Percentiles rank a stretch among this genome's conserved stretches.
These are phyloP conservation scores for Madurella fahalii DNA, from an alignment of 2,329 filamentous ascomycete species.

Conservation along the genomic window DNA sequence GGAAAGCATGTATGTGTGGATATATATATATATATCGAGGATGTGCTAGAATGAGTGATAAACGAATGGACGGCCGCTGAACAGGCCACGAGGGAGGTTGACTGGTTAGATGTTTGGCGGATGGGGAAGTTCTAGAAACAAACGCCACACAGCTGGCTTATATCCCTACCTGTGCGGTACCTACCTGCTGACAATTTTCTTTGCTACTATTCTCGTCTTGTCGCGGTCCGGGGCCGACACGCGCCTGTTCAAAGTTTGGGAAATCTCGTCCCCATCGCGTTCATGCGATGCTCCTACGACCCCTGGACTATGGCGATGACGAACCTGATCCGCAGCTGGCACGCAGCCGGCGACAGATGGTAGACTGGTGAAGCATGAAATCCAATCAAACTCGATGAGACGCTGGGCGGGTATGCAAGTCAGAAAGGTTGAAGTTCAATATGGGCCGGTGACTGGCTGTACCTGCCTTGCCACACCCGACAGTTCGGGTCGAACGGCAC, in stretches of 20 bases:
- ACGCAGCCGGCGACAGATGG: background rate
- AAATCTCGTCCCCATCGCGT: constrained; percentile 7
- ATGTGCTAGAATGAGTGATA: background rate
- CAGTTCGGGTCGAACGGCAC: background rate
- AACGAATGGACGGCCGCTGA: too few relatives aligned
- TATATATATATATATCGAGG: background rate
- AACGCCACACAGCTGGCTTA: background rate
- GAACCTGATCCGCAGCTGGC: constrained; percentile 1
- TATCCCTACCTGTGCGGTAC: background rate
- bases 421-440: background rate
- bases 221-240: background rate
- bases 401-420: constrained; percentile 8
- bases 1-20: background rate
- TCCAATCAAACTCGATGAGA: constrained; percentile 23
- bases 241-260: background rate
- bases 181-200: background rate
- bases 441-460: background rate
- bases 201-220: background rate
- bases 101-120: too few relatives aligned
- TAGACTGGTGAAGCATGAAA: constrained; percentile 13
- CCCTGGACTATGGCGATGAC: background rate
- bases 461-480: constrained; percentile 4
- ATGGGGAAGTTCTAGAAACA: too few relatives aligned
- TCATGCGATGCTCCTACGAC: constrained; percentile 12
- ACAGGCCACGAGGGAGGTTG: too few relatives aligned